Percentiles rank a stretch among this genome's conserved stretches.
phyloP scores from a whole-genome alignment of 2,329 filamentous ascomycete genomes.

The Fusarium brevicatenulatum region DNA sequence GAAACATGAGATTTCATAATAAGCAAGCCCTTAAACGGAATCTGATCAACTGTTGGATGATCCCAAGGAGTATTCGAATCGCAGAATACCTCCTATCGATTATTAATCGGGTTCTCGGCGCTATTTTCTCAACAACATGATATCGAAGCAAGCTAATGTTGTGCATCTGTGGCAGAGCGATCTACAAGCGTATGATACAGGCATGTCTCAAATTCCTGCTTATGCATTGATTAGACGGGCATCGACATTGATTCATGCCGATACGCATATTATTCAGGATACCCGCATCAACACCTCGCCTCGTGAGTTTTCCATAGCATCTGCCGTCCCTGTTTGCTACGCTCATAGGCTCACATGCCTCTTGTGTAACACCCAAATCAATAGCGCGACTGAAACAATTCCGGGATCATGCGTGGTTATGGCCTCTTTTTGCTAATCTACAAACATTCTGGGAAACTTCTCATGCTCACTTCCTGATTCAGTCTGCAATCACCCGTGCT shows the following conservation, averaged over 20 bases:
- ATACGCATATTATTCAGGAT: neutral
- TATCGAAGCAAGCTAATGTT: neutral
- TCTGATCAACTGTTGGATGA: neutral
- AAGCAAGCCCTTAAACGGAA: neutral
- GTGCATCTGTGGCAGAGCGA: neutral
- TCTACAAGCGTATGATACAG: neutral
- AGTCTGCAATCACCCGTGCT: conserved; percentile 12
- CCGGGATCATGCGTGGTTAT: neutral
- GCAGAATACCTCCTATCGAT: neutral
- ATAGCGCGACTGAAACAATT: neutral
- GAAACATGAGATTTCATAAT: neutral
- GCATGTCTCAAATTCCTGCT: neutral
- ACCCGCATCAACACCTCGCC: neutral
- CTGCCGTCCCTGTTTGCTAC: neutral
- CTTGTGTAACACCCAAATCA: neutral
- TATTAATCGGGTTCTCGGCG: neutral
- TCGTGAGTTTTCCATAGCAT: conserved; percentile 15
- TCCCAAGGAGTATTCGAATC: neutral
- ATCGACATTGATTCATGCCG: neutral
- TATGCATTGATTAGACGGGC: neutral
- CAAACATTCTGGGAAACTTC: neutral
- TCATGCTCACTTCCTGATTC: neutral
- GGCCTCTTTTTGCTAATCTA: neutral
- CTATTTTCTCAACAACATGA: neutral
- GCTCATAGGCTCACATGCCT: neutral